phyloP scores from a whole-genome alignment of 2,329 filamentous ascomycete species.

The Daldinia sp. region DNA sequence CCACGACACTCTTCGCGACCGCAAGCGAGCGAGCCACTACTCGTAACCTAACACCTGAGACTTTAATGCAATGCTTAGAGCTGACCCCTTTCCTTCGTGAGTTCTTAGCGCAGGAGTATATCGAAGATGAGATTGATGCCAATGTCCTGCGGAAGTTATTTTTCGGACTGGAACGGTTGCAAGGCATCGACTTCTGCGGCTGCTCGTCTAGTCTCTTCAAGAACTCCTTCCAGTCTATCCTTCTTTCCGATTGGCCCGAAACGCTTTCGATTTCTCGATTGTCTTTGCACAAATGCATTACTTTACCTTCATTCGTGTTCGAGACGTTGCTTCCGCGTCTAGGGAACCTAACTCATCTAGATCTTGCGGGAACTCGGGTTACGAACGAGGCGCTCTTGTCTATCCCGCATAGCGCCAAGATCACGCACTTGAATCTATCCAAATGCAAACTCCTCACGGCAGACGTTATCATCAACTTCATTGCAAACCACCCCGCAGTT shows the following conservation, averaged over 20 bases:
- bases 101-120: slow-evolving; percentile 83
- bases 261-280: slow-evolving; percentile 73
- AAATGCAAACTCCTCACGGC: slow-evolving; percentile 79
- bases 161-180: slow-evolving; percentile 71
- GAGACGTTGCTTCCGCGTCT: slow-evolving; percentile 79
- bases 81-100: slow-evolving; percentile 80
- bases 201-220: slow-evolving; percentile 78
- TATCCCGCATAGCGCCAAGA: slow-evolving; percentile 76
- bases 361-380: slow-evolving; percentile 82
- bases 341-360: slow-evolving; percentile 77
- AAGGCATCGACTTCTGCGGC: slow-evolving; percentile 81
- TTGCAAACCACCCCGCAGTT: slow-evolving; percentile 77
- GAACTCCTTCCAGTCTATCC: slow-evolving; percentile 69
- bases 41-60: slow-evolving; percentile 80
- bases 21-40: slow-evolving; percentile 80
- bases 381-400: slow-evolving; percentile 77
- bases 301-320: slow-evolving; percentile 74
- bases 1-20: slow-evolving; percentile 79
- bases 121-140: slow-evolving; percentile 80
- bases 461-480: slow-evolving; percentile 75
- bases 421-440: slow-evolving; percentile 83
- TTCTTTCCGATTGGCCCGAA: slow-evolving; percentile 66
- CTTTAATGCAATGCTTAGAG: slow-evolving; percentile 76
- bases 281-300: slow-evolving; percentile 83
- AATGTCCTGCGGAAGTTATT: slow-evolving; percentile 78